A percentile compares a stretch with the other conserved stretches of the same genome.
phyloP scores from a whole-genome alignment of 495 filamentous ascomycete genomes.

The Hypoxylon subgilvum region DNA sequence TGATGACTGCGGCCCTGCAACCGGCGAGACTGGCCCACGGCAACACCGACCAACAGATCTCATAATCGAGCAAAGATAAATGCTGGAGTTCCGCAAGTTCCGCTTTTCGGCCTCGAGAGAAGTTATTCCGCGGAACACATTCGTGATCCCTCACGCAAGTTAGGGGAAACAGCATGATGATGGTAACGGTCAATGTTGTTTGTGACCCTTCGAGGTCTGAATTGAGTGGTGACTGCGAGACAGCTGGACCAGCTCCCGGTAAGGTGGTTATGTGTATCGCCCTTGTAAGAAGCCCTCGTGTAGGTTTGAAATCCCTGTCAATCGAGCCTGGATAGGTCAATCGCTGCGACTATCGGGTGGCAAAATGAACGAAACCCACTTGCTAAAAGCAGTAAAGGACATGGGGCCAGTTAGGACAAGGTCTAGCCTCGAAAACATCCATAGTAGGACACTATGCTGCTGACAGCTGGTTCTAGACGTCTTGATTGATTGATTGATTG shows the following conservation, averaged over 20 bases:
- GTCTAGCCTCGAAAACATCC: not conserved
- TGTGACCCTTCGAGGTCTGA: constrained; percentile 14
- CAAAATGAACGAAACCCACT: constrained; percentile 19
- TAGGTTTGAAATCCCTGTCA: constrained; percentile 16
- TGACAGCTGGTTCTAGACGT: constrained; percentile 22
- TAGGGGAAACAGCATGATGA: constrained; percentile 24
- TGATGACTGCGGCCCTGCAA: not conserved
- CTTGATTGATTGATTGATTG: not conserved
- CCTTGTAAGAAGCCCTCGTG: constrained; percentile 6
- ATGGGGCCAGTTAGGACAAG: too few relatives aligned
- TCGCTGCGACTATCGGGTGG: constrained; percentile 23
- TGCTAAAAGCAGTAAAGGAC: not conserved
- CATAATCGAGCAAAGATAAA: not conserved
- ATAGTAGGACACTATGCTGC: constrained; percentile 16
- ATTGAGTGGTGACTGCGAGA: constrained; percentile 31
- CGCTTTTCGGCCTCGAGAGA: constrained; percentile 4
- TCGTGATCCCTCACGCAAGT: constrained; percentile 18
- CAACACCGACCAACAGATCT: not conserved
- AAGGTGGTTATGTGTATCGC: constrained; percentile 1
- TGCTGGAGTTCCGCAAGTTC: constrained; percentile 3
- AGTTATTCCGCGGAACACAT: constrained; percentile 4
- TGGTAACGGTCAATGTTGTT: not conserved
- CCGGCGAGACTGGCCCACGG: not conserved
- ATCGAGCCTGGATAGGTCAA: constrained; percentile 20
- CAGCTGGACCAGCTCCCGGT: constrained; percentile 23